These are phyloP conservation scores for Meyerozyma elateridarum DNA, from an alignment of 1,139 yeast species.

Conservation along the genomic window DNA sequence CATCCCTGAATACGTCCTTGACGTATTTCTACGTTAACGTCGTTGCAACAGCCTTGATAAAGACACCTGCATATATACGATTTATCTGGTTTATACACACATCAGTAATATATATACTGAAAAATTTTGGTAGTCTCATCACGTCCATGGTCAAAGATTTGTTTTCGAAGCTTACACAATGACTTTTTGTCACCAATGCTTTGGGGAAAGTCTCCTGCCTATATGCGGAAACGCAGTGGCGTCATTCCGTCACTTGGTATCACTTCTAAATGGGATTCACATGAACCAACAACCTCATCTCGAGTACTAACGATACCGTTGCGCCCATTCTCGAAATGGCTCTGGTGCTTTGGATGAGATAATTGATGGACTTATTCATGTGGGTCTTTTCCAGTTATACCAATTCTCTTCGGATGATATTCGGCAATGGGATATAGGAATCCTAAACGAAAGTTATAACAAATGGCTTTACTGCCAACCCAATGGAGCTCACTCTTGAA, in stretches of 20 bases:
- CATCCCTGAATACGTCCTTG: constrained; percentile 32
- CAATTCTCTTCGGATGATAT: constrained; percentile 10
- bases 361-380: no score
- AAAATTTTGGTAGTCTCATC: constrained; percentile 26
- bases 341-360: not conserved
- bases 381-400: no score
- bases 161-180: constrained; percentile 78
- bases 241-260: constrained; percentile 29
- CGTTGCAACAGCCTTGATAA: not conserved
- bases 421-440: constrained; percentile 59
- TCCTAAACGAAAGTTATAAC: constrained; percentile 64
- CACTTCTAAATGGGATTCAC: constrained; percentile 6
- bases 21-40: constrained; percentile 17
- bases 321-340: constrained; percentile 1
- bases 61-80: not conserved
- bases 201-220: constrained; percentile 98
- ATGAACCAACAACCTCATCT: not conserved
- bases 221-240: constrained; percentile 58
- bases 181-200: constrained; percentile 42
- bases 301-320: constrained; percentile 1
- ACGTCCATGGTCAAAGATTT: constrained; percentile 72
- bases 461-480: constrained; percentile 14
- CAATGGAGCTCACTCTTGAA: constrained; percentile 20
- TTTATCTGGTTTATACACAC: not conserved
- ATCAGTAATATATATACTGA: not conserved